Evolutionary conservation across 257 asterid species (phyloP).

Genomic region (Plectranthus barbatus): DNA sequence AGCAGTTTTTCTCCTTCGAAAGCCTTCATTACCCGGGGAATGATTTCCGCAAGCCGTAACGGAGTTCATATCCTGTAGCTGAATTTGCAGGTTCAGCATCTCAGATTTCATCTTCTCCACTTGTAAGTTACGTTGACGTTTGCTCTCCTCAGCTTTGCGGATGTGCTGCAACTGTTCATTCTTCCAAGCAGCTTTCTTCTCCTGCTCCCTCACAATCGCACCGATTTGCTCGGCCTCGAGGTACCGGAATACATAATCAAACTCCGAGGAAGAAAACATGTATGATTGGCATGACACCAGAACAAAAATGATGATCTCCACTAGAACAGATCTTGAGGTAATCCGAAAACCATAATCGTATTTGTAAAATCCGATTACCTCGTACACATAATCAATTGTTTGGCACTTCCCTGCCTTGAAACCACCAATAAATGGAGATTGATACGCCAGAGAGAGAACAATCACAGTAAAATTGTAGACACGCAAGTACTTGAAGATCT

Average conservation of each 20-base stretch:
- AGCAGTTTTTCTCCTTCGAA: slow-evolving; percentile 55
- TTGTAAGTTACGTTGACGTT: slow-evolving; percentile 78
- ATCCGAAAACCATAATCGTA: slow-evolving; percentile 96
- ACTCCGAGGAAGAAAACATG: slow-evolving; percentile 94
- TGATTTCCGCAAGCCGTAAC: slow-evolving; percentile 30
- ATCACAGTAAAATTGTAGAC: slow-evolving; percentile 80
- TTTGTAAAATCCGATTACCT: slow-evolving; percentile 89
- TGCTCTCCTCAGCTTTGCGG: slow-evolving; percentile 86
- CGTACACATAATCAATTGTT: slow-evolving; percentile 79
- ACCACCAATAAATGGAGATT: slow-evolving; percentile 86
- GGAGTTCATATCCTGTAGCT: slow-evolving; percentile 70
- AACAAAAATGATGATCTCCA: slow-evolving; percentile 82
- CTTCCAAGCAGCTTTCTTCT: slow-evolving; percentile 98
- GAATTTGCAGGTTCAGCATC: slow-evolving; percentile 91
- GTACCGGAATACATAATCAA: slow-evolving; percentile 91
- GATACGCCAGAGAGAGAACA: slow-evolving; percentile 93
- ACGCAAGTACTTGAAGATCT: slow-evolving; percentile 77
- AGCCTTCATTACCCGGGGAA: slow-evolving; percentile 56
- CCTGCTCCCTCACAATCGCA: slow-evolving; percentile 96
- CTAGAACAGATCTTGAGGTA: slow-evolving; percentile 94
- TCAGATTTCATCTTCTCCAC: slow-evolving; percentile 99
- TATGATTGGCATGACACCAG: slow-evolving; percentile 92
- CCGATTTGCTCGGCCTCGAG: slow-evolving; percentile 99
- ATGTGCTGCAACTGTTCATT: slow-evolving; percentile 83
- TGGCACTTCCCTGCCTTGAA: slow-evolving; percentile 67